Evolutionary conservation across 768 basidiomycete species (phyloP).

Genomic region (Pulveroboletus frians): DNA sequence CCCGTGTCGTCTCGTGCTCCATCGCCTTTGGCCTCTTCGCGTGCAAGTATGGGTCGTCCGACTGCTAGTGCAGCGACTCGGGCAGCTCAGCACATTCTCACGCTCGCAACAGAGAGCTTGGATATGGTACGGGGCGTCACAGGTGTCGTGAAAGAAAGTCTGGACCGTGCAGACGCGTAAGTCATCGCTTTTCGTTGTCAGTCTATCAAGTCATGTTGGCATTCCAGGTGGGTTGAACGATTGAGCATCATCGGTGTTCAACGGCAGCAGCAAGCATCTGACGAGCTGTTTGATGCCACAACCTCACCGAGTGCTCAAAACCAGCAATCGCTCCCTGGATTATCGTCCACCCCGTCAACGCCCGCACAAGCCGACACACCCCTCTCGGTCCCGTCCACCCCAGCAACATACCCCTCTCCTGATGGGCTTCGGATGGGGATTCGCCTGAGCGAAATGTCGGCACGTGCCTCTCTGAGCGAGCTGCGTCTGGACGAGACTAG

Average conservation of each 20-base stretch:
- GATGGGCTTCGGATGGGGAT: slow-evolving; percentile 26
- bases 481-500: slow-evolving; percentile 23
- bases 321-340: slow-evolving; percentile 23
- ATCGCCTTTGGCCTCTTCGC: slow-evolving; percentile 28
- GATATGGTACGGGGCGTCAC: slow-evolving; percentile 91
- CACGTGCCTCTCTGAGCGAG: slow-evolving; percentile 29
- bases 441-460: slow-evolving; percentile 23
- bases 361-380: slow-evolving; percentile 26
- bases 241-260: slow-evolving; percentile 74
- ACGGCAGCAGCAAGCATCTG: slow-evolving; percentile 36
- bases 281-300: slow-evolving; percentile 13
- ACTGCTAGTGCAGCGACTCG: slow-evolving; percentile 56
- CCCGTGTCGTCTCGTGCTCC: slow-evolving; percentile 33
- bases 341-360: slow-evolving; percentile 29
- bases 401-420: slow-evolving; percentile 21
- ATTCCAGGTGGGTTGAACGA: slow-evolving; percentile 73
- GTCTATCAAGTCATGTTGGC: background rate
- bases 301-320: slow-evolving; percentile 6
- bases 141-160: slow-evolving; percentile 79
- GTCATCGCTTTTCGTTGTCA: slow-evolving; percentile 25
- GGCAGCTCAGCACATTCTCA: slow-evolving; percentile 76
- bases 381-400: slow-evolving; percentile 28
- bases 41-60: slow-evolving; percentile 21
- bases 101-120: slow-evolving; percentile 84
- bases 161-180: slow-evolving; percentile 83